Evolutionary conservation across 208 protist genomes (phyloP).

Genomic region (Angomonas deanei): DNA sequence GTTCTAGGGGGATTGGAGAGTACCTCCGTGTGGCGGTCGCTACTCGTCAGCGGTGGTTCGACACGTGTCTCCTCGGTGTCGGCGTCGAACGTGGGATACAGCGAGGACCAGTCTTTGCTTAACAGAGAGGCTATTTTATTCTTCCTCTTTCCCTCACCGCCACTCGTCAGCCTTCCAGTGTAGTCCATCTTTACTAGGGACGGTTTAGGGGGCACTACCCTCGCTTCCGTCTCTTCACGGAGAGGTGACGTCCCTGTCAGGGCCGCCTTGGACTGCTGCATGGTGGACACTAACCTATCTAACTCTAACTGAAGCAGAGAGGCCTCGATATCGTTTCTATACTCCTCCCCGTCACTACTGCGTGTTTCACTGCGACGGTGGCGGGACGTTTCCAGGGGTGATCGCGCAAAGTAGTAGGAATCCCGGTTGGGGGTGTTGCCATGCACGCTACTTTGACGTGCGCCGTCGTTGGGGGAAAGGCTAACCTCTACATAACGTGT

Average conservation of each 20-base stretch:
- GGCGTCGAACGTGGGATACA: not conserved
- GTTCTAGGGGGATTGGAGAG: not conserved
- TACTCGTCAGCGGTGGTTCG: too few relatives aligned
- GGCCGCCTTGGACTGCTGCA: not conserved
- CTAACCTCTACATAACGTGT: not conserved
- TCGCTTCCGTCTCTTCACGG: too few relatives aligned
- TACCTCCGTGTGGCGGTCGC: not conserved
- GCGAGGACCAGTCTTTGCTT: not conserved
- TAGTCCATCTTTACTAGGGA: too few relatives aligned
- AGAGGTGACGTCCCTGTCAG: too few relatives aligned
- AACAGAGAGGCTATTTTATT: slow-evolving; percentile 10
- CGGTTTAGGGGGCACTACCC: too few relatives aligned
- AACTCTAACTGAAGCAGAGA: not conserved
- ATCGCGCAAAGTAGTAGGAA: not conserved
- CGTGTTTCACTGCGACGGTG: not conserved
- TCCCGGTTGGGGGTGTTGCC: not conserved
- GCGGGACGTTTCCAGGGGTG: not conserved
- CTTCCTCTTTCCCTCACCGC: too few relatives aligned
- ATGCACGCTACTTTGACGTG: not conserved
- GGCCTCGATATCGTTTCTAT: not conserved
- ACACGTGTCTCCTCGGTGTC: too few relatives aligned
- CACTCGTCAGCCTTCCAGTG: too few relatives aligned
- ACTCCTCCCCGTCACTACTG: not conserved
- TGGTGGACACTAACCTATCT: not conserved
- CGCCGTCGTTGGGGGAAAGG: not conserved